Evolutionary conservation across 345 rosid species (phyloP).

Genomic region (Syzygium aromaticum): DNA sequence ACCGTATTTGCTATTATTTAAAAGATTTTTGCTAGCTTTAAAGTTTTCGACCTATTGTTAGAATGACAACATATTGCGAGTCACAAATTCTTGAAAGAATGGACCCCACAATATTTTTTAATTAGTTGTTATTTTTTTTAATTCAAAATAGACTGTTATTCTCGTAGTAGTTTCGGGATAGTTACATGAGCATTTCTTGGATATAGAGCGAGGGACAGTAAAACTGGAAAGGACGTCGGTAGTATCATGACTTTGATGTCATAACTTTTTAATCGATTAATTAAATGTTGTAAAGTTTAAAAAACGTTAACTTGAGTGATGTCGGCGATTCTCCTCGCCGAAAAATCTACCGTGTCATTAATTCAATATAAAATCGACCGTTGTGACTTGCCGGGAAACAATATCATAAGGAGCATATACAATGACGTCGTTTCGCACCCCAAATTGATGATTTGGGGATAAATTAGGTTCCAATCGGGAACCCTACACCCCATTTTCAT

Average conservation of each 20-base stretch:
- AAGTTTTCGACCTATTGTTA: too few relatives aligned
- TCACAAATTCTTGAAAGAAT: too few relatives aligned
- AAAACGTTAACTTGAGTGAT: background rate
- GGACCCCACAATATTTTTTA: too few relatives aligned
- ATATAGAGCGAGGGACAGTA: background rate
- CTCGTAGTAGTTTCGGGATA: too few relatives aligned
- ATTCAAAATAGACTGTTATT: too few relatives aligned
- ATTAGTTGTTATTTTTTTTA: too few relatives aligned
- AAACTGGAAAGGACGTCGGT: background rate
- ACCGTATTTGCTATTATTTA: background rate
- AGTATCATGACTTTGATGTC: background rate
- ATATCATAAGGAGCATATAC: rapidly evolving
- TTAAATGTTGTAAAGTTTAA: background rate
- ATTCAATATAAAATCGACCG: background rate
- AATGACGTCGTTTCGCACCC: background rate
- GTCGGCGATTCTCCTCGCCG: rapidly evolving
- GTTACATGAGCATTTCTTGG: too few relatives aligned
- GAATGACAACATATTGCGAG: too few relatives aligned
- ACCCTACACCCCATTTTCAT: background rate
- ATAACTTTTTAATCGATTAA: background rate
- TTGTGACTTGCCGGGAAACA: rapidly evolving
- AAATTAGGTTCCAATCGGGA: background rate
- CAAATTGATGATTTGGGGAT: background rate
- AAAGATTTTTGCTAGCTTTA: too few relatives aligned
- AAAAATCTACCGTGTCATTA: rapidly evolving